Evolutionary conservation across 2,329 filamentous ascomycete species (phyloP).

Genomic region (Colletotrichum noveboracense): DNA sequence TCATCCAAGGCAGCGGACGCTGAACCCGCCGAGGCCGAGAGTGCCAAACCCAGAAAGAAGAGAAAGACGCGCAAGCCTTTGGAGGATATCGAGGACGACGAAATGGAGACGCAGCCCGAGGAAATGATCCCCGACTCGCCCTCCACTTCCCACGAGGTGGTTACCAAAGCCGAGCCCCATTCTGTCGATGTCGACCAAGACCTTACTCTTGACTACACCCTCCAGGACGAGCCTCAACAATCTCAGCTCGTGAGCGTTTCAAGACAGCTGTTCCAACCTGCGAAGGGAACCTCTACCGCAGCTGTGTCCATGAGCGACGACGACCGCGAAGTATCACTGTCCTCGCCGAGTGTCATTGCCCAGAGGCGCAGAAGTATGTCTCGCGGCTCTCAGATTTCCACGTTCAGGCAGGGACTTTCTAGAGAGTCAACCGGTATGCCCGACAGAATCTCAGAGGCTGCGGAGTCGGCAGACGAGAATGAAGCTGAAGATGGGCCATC

Average conservation of each 20-base stretch:
- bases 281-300: not conserved
- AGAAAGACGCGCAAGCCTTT: not conserved
- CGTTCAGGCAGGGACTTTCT: not conserved
- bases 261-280: slow-evolving; percentile 1
- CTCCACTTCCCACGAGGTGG: not conserved
- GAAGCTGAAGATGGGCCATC: not conserved
- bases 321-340: not conserved
- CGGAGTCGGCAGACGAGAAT: not conserved
- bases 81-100: slow-evolving; percentile 4
- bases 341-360: slow-evolving; percentile 2
- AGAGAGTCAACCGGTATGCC: not conserved
- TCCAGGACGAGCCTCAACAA: not conserved
- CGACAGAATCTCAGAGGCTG: not conserved
- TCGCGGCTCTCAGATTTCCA: slow-evolving; percentile 17
- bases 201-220: not conserved
- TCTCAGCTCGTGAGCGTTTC: slow-evolving; percentile 1
- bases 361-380: slow-evolving; percentile 19
- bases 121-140: not conserved
- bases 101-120: not conserved
- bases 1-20: not conserved
- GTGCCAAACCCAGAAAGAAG: not conserved
- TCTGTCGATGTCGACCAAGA: not conserved
- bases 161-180: not conserved
- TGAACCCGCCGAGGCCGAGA: not conserved
- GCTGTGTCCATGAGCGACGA: not conserved